Conservation (phyloP, 2,329 filamentous ascomycete species). For the Cercospora canescens region DNA sequence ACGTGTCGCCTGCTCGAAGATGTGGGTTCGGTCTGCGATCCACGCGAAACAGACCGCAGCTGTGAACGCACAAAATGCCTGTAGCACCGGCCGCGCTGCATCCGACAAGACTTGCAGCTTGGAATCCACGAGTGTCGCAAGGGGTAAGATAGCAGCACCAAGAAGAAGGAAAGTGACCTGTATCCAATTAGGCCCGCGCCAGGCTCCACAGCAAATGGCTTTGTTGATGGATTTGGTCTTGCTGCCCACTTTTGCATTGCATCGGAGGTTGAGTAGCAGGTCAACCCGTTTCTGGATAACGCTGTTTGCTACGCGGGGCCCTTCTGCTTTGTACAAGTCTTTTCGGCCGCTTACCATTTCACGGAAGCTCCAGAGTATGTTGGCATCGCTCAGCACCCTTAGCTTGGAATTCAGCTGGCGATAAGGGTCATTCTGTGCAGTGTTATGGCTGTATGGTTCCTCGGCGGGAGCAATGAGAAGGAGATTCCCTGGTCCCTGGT, state of each 20-base stretch:
- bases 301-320: constrained; percentile 48
- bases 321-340: constrained; percentile 41
- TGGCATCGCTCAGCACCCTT: constrained; percentile 39
- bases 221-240: constrained; percentile 46
- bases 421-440: constrained; percentile 31
- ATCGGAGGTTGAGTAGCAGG: constrained; percentile 55
- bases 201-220: constrained; percentile 55
- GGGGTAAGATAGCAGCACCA: constrained; percentile 34
- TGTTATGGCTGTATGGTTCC: constrained; percentile 46
- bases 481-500: constrained; percentile 31
- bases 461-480: constrained; percentile 50
- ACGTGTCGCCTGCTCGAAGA: constrained; percentile 55
- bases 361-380: constrained; percentile 54
- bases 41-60: constrained; percentile 38
- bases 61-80: constrained; percentile 17
- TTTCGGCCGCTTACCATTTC: constrained; percentile 48
- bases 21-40: constrained; percentile 55
- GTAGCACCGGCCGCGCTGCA: constrained; percentile 6
- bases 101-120: constrained; percentile 13
- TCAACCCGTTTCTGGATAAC: constrained; percentile 53
- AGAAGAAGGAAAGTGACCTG: constrained; percentile 39
- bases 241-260: constrained; percentile 49
- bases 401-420: constrained; percentile 56
- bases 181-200: constrained; percentile 40
- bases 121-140: constrained; percentile 17